phyloP scores from a whole-genome alignment of 495 filamentous ascomycete species.

The Penicillium crystallinum region DNA sequence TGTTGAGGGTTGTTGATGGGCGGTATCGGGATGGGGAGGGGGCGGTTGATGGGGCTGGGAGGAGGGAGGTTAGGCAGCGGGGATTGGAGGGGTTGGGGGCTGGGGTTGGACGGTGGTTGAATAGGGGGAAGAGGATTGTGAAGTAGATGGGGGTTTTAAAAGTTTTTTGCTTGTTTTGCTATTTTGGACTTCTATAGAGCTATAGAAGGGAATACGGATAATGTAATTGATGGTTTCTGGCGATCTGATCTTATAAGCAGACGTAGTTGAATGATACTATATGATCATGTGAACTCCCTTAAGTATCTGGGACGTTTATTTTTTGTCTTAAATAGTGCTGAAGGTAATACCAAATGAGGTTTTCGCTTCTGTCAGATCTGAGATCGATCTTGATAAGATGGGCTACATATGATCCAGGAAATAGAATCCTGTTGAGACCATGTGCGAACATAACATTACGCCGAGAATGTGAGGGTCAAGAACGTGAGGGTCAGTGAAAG shows the following conservation, averaged over 20 bases:
- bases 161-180: neutral
- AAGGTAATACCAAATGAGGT: neutral
- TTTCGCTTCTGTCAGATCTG: neutral
- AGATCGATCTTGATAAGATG: no score
- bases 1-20: constrained; percentile 59
- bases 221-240: neutral
- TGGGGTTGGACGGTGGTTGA: constrained; percentile 13
- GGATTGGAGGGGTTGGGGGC: constrained; percentile 55
- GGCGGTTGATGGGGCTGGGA: constrained; percentile 65
- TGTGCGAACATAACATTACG: no score
- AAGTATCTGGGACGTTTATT: no score
- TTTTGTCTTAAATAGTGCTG: neutral
- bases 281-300: no score
- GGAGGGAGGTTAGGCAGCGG: constrained; percentile 61
- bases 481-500: neutral
- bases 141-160: neutral
- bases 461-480: no score
- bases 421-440: no score
- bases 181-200: neutral
- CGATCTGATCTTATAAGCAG: neutral
- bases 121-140: constrained; percentile 1
- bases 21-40: constrained; percentile 41
- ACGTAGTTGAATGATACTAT: neutral
- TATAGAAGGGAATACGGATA: neutral
- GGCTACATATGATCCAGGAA: no score